These are phyloP conservation scores for Chrysoporthe austroafricana DNA, from an alignment of 2,329 filamentous ascomycete species.

Conservation along the genomic window DNA sequence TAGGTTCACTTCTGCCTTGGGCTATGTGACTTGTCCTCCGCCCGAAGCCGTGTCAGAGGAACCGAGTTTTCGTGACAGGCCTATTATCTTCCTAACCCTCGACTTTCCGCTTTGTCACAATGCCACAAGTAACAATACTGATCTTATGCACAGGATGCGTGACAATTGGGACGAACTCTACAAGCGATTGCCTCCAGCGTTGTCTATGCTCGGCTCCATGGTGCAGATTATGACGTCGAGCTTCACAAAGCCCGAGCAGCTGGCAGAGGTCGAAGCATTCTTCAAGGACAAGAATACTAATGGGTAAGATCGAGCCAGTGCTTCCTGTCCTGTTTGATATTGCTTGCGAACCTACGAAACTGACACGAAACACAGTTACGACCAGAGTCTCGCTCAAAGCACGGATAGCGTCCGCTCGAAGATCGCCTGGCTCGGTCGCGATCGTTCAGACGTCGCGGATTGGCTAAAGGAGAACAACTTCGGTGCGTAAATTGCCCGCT, in stretches of 20 bases:
- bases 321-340: background rate
- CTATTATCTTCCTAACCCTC: background rate
- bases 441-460: constrained; percentile 68
- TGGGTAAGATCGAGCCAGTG: constrained; percentile 35
- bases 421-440: constrained; percentile 77
- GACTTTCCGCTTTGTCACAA: background rate
- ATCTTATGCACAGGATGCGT: constrained; percentile 54
- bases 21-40: background rate
- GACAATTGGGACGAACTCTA: constrained; percentile 85
- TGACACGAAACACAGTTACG: constrained; percentile 59
- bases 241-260: constrained; percentile 77
- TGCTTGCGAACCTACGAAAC: background rate
- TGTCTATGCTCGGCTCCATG: constrained; percentile 83
- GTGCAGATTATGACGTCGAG: constrained; percentile 81
- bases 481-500: constrained; percentile 18
- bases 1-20: background rate
- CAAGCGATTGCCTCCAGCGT: constrained; percentile 80
- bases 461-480: constrained; percentile 44
- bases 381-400: constrained; percentile 87
- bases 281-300: constrained; percentile 81
- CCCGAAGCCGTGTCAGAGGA: background rate
- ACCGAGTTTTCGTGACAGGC: no score
- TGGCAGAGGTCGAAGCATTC: constrained; percentile 77
- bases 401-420: constrained; percentile 84
- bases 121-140: background rate